These are phyloP conservation scores for Penicillium aurantiogriseum DNA, from an alignment of 2,329 filamentous ascomycete genomes.

Conservation along the genomic window DNA sequence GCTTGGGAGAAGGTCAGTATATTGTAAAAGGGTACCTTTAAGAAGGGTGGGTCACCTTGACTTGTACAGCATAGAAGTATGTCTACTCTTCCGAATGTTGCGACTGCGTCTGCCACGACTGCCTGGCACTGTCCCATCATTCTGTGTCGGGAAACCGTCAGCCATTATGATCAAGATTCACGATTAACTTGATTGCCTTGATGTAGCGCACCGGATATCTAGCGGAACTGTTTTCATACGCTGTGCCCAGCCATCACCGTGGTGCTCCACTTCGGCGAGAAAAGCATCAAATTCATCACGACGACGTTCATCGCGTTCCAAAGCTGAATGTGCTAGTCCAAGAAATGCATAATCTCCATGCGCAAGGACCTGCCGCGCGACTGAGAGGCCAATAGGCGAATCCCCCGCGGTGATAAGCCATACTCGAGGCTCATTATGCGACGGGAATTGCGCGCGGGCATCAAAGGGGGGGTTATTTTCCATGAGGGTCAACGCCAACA, in stretches of 20 bases:
- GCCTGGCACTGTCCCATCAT: slow-evolving; percentile 72
- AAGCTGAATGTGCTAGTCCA: slow-evolving; percentile 74
- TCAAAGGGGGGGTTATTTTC: slow-evolving; percentile 35
- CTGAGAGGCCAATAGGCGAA: slow-evolving; percentile 77
- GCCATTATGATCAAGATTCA: background rate
- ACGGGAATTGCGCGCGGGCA: slow-evolving; percentile 53
- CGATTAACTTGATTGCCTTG: background rate
- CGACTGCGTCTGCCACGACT: slow-evolving; percentile 80
- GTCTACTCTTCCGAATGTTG: slow-evolving; percentile 81
- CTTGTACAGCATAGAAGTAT: slow-evolving; percentile 87
- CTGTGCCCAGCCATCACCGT: slow-evolving; percentile 75
- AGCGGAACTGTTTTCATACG: slow-evolving; percentile 64
- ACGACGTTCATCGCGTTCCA: slow-evolving; percentile 69
- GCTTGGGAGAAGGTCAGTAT: slow-evolving; percentile 49
- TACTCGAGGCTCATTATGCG: slow-evolving; percentile 69
- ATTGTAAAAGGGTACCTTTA: background rate
- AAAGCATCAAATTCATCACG: slow-evolving; percentile 78
- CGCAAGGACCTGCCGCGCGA: slow-evolving; percentile 77
- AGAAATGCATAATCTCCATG: slow-evolving; percentile 90
- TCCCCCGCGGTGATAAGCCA: slow-evolving; percentile 90
- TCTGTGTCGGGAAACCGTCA: slow-evolving; percentile 34
- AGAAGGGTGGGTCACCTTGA: slow-evolving; percentile 58
- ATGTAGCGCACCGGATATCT: slow-evolving; percentile 50
- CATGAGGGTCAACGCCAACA: slow-evolving; percentile 29
- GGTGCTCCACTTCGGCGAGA: slow-evolving; percentile 62